These are phyloP conservation scores for Austroboletus festivus DNA, from an alignment of 768 basidiomycete genomes.

Conservation along the genomic window DNA sequence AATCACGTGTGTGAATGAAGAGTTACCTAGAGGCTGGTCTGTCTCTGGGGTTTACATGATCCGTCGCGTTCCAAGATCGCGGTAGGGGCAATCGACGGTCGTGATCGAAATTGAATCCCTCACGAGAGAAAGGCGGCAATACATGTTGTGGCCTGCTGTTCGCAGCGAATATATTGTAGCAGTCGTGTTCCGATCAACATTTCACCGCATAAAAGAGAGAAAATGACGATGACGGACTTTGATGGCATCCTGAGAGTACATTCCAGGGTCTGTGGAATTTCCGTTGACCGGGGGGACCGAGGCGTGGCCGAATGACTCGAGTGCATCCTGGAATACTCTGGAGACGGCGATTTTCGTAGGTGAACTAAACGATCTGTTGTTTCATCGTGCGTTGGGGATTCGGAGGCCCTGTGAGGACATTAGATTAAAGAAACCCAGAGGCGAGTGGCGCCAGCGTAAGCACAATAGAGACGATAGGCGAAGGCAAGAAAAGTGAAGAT, in stretches of 20 bases:
- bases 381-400: slow-evolving; percentile 26
- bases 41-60: slow-evolving; percentile 20
- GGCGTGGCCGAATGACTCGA: slow-evolving; percentile 16
- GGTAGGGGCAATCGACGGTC: slow-evolving; percentile 33
- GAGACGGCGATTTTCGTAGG: slow-evolving; percentile 19
- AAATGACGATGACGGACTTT: slow-evolving; percentile 22
- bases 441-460: slow-evolving; percentile 32
- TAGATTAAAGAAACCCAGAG: slow-evolving; percentile 19
- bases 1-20: slow-evolving; percentile 2
- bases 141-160: slow-evolving; percentile 34
- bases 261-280: slow-evolving; percentile 20
- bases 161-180: slow-evolving; percentile 21
- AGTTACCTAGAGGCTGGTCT: slow-evolving; percentile 27
- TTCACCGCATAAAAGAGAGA: slow-evolving; percentile 9
- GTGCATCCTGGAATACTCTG: slow-evolving; percentile 23
- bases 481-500: slow-evolving; percentile 11
- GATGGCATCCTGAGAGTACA: slow-evolving; percentile 21
- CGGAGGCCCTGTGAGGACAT: slow-evolving; percentile 28
- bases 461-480: slow-evolving; percentile 23
- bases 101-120: slow-evolving; percentile 32
- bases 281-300: slow-evolving; percentile 19
- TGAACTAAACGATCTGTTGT: slow-evolving; percentile 11
- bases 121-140: slow-evolving; percentile 31
- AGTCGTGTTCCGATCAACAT: slow-evolving; percentile 25
- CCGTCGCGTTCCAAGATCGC: slow-evolving; percentile 29